Evolutionary conservation across 805 yeast genomes (phyloP), one percentile per base, ranked within the genome.

Genomic region (Dipodascopsis uninucleata): DNA sequence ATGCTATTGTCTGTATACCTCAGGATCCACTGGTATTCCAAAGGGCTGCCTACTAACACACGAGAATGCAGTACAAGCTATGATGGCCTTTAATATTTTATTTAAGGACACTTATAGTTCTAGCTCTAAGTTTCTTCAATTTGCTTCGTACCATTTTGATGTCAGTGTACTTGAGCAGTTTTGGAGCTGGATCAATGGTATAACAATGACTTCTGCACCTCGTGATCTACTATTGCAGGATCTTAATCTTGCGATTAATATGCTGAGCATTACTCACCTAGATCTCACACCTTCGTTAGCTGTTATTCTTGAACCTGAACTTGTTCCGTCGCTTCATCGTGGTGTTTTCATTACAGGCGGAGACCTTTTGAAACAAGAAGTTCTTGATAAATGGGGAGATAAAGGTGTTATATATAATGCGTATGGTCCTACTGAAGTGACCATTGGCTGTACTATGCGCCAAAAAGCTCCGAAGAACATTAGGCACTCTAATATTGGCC

Each of bases 231-330:
- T 58, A 10, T 12, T 10, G 4, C 35, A 17, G 41, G 60, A 57
- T 35, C 18, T 58, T 7, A 25, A 44, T 3, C 25, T 45, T 28
- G 34, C 52, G 6, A 39, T 58, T 10, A 41, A 48, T 6, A 26
- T 32, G 4, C 38, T 58, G 5, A 17, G 34, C 4, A 56, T 58
- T 25, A 51, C 56, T 8, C 61, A 58, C 31, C 32, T 58, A 10
- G 61, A 58, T 36, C 29, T 58, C 34, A 58, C 61, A 3, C 61
- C 61, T 3, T 44, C 58, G 4, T 31, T 86, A 44, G 96, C 95
- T 46, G 93, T 94, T 22, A 83, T 94, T 59, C 73, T 86, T 62
- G 77, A 90, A 71, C 94, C 95, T 28, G 95, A 84, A 68, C 53
- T 37, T 16, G 53, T 55, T 5, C 58, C 56, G 8, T 48, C 44